These are phyloP conservation scores for Diaporthe citriasiana DNA, from an alignment of 2,329 filamentous ascomycete species.

Conservation along the genomic window DNA sequence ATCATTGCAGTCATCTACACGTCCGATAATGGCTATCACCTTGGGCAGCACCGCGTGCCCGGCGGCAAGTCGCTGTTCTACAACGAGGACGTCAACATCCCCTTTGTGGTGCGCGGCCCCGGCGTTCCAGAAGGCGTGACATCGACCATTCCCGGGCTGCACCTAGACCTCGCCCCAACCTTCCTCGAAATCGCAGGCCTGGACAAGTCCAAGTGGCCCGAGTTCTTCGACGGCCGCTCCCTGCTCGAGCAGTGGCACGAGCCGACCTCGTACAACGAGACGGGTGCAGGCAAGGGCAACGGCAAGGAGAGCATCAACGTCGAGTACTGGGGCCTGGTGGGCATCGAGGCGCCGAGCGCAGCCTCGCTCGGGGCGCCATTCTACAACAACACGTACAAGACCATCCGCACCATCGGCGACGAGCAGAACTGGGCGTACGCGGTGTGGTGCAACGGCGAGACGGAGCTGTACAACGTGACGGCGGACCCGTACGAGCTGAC, in stretches of 20 bases:
- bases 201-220: slow-evolving; percentile 42
- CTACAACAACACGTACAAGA: slow-evolving; percentile 49
- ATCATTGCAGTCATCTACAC: slow-evolving; percentile 45
- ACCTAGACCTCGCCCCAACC: slow-evolving; percentile 50
- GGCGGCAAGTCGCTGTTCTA: slow-evolving; percentile 49
- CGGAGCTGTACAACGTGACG: slow-evolving; percentile 51
- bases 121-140: slow-evolving; percentile 44
- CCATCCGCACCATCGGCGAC: slow-evolving; percentile 47
- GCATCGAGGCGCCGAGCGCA: slow-evolving; percentile 48
- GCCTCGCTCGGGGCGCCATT: slow-evolving; percentile 53
- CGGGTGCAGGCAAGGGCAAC: slow-evolving; percentile 36
- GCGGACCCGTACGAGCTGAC: slow-evolving; percentile 48
- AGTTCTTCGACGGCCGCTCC: slow-evolving; percentile 50
- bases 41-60: slow-evolving; percentile 36
- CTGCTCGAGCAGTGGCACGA: slow-evolving; percentile 50
- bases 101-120: slow-evolving; percentile 50
- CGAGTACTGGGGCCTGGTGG: slow-evolving; percentile 48
- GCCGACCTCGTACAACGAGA: slow-evolving; percentile 36
- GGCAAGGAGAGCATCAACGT: slow-evolving; percentile 48
- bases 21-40: slow-evolving; percentile 41
- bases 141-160: slow-evolving; percentile 46
- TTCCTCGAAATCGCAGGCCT: slow-evolving; percentile 49
- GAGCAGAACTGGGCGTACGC: slow-evolving; percentile 47
- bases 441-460: slow-evolving; percentile 50
- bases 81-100: slow-evolving; percentile 51